These are phyloP conservation scores for Pseudofabraea citricarpa DNA, from an alignment of 2,329 filamentous ascomycete genomes.

Conservation along the genomic window DNA sequence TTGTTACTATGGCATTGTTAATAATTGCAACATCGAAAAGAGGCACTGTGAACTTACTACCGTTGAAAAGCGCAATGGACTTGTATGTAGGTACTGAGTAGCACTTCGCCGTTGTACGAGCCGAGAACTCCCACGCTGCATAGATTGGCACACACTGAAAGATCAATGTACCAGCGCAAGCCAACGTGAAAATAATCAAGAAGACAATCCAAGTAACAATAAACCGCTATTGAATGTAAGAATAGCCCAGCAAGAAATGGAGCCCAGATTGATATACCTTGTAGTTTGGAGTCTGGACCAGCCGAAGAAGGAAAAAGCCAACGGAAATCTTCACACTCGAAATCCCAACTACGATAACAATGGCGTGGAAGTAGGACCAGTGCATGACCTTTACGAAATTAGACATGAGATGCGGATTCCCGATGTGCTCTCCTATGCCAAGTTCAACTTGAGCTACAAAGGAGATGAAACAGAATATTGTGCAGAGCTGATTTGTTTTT, in stretches of 20 bases:
- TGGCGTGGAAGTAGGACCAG: conserved; percentile 35
- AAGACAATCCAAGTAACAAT: conserved; percentile 27
- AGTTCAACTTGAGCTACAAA: conserved; percentile 16
- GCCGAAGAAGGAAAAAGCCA: conserved; percentile 36
- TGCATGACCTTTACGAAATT: conserved; percentile 26
- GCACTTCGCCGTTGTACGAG: conserved; percentile 17
- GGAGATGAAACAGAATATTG: conserved; percentile 5
- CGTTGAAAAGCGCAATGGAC: conserved; percentile 6
- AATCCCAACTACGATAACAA: conserved; percentile 37
- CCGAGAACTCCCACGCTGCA: conserved; percentile 39
- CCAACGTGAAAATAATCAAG: conserved; percentile 34
- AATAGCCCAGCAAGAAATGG: conserved; percentile 28
- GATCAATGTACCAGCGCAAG: conserved; percentile 37
- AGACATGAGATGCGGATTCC: conserved; percentile 22
- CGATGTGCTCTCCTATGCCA: conserved; percentile 38
- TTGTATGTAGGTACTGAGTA: conserved; percentile 12
- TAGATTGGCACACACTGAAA: conserved; percentile 42
- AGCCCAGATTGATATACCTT: conserved; percentile 28
- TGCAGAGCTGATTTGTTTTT: conserved; percentile 8
- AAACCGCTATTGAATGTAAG: conserved; percentile 10
- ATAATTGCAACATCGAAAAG: background rate
- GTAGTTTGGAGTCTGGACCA: conserved; percentile 33
- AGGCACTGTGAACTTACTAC: conserved; percentile 4
- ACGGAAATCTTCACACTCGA: conserved; percentile 40
- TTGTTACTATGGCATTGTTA: conserved; percentile 9